These are phyloP conservation scores for Scedosporium minutisporum DNA, from an alignment of 2,329 filamentous ascomycete species.

Conservation along the genomic window DNA sequence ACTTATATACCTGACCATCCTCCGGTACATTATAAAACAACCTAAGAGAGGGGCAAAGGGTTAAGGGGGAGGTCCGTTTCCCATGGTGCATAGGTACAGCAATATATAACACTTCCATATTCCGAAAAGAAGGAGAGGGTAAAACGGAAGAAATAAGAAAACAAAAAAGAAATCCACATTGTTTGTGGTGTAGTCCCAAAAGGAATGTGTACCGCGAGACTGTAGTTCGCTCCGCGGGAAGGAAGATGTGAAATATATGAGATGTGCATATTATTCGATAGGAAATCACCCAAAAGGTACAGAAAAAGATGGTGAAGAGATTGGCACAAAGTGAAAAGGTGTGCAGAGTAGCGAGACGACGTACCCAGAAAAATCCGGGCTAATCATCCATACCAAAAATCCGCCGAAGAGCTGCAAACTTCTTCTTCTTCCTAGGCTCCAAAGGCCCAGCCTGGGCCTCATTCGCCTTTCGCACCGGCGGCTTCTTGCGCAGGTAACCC, in stretches of 20 bases:
- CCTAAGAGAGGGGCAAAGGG: too few relatives aligned
- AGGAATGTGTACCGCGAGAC: too few relatives aligned
- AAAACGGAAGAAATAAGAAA: constrained; percentile 1
- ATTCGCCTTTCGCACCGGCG: background rate
- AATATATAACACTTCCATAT: background rate
- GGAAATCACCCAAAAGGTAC: too few relatives aligned
- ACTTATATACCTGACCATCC: too few relatives aligned
- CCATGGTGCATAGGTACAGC: background rate
- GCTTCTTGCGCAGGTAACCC: background rate
- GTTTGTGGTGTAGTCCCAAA: background rate
- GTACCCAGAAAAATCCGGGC: constrained; percentile 9
- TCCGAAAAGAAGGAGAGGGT: background rate
- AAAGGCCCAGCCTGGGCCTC: constrained; percentile 11
- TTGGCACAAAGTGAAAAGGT: background rate
- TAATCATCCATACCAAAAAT: constrained; percentile 49
- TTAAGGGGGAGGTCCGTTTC: too few relatives aligned
- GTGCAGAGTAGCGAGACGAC: too few relatives aligned
- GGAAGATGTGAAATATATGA: too few relatives aligned
- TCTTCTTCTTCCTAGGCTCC: constrained; percentile 46
- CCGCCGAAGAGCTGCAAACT: constrained; percentile 55
- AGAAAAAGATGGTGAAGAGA: too few relatives aligned
- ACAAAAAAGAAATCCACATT: constrained; percentile 1
- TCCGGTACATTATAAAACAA: too few relatives aligned
- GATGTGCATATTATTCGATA: too few relatives aligned
- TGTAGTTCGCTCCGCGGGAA: too few relatives aligned